Percentiles rank a stretch among this genome's conserved stretches.
phyloP scores from a whole-genome alignment of 2,329 filamentous ascomycete genomes.

The Alternaria viburni region DNA sequence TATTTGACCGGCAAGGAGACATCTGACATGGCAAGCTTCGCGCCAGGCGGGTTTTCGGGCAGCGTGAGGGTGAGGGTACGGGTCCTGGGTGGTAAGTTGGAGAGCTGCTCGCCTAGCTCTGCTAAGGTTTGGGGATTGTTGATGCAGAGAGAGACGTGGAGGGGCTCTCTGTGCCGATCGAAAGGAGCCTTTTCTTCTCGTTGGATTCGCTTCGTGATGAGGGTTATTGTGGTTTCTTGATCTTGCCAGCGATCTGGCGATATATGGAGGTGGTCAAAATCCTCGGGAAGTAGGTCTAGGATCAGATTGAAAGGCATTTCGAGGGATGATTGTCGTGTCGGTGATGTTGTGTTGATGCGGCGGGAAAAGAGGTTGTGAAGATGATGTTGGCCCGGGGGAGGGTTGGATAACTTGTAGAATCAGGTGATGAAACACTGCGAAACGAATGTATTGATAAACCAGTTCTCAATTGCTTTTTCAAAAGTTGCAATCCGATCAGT shows the following conservation, averaged over 20 bases:
- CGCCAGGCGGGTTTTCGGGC: not conserved
- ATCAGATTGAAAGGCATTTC: not conserved
- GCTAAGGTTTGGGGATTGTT: not conserved
- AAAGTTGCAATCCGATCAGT: not conserved
- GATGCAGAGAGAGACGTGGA: not conserved
- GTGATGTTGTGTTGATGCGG: too few relatives aligned
- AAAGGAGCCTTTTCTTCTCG: not conserved
- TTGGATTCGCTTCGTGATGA: not conserved
- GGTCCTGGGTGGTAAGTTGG: not conserved
- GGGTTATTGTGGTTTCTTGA: not conserved
- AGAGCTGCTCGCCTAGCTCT: not conserved
- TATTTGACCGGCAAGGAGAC: not conserved
- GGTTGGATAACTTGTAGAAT: too few relatives aligned
- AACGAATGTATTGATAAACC: not conserved
- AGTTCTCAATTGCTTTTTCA: not conserved
- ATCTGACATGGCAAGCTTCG: not conserved
- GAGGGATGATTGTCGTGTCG: not conserved
- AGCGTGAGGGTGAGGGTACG: not conserved
- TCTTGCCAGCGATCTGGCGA: not conserved
- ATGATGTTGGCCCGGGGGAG: too few relatives aligned
- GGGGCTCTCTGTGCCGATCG: not conserved
- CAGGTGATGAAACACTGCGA: not conserved
- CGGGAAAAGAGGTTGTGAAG: too few relatives aligned
- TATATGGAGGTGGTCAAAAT: not conserved
- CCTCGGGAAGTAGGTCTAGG: not conserved